These are phyloP conservation scores for Candida arabinofermentans DNA, from an alignment of 805 yeast genomes.

Conservation along the genomic window DNA sequence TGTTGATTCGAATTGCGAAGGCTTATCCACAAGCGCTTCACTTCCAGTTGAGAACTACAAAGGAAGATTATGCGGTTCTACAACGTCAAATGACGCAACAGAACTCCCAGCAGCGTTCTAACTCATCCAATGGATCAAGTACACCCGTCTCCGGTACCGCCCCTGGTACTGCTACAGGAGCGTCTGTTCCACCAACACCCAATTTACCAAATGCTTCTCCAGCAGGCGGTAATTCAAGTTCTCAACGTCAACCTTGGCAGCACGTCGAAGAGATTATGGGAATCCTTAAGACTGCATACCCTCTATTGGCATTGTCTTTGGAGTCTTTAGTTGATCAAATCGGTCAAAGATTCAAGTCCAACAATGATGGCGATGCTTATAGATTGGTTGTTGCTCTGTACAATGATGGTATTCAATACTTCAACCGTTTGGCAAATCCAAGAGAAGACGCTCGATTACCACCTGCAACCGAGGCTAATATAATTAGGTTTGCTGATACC, in stretches of 20 bases:
- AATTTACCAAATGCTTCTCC: conserved; percentile 4
- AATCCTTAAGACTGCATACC: conserved; percentile 93
- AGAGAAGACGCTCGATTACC: conserved; percentile 86
- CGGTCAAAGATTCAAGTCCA: conserved; percentile 86
- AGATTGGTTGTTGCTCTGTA: conserved; percentile 86
- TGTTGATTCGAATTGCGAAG: conserved; percentile 88
- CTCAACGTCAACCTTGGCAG: conserved; percentile 74
- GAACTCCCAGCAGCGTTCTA: conserved; percentile 11
- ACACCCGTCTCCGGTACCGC: not conserved
- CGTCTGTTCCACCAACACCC: conserved; percentile 11
- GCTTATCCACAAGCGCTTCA: conserved; percentile 97
- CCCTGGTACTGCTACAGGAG: conserved; percentile 2
- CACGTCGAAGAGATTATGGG: conserved; percentile 91
- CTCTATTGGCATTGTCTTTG: conserved; percentile 83
- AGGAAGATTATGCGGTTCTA: conserved; percentile 85
- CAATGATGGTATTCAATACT: conserved; percentile 89
- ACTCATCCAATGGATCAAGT: not conserved
- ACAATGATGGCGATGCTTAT: conserved; percentile 94
- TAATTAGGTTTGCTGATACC: conserved; percentile 86
- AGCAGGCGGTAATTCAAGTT: conserved; percentile 1
- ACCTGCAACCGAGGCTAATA: conserved; percentile 83
- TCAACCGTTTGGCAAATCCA: conserved; percentile 82
- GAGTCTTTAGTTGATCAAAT: conserved; percentile 96
- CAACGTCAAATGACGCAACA: conserved; percentile 61
- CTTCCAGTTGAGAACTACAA: conserved; percentile 91